Base-by-base conservation (phyloP, 2,329 filamentous ascomycete species). In the Aspergillus tubingensis region DNA sequence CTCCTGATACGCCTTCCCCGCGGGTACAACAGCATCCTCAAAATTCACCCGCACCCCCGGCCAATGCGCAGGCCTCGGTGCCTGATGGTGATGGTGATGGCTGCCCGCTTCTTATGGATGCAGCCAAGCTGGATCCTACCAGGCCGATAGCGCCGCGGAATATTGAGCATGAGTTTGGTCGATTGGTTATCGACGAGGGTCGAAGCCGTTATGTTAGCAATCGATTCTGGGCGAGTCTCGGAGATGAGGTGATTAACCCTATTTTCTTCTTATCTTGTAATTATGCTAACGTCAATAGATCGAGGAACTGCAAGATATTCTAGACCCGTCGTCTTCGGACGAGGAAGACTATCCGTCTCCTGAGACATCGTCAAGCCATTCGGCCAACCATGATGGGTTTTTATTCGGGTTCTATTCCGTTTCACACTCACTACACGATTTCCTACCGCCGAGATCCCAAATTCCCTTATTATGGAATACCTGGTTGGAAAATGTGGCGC, bases 191-290 rank as follows among this genome's bases (percentile, higher is more conserved):
- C 50, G 84, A 85, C 59, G 83, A 87, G 62, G 84, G 83, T 27
- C 80, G 81, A 62, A 87, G 83, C 67, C 78, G 84, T 54, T 88
- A 88, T 72, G 83, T 88, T 67, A 87, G 85, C 71, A 86, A 84
- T 67, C 82, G 82, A 27, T 84, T 87, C 64, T 87, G 85, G 84
- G 83, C 84, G 4, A 85, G 79, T 65, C 74, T 88, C 60, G 85
- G 83, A 62, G 86, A 86, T 60, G 85, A 88, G 77, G 83, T 85
- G 66, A 44, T 72, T 50, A 32, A 53, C 15, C 49, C 27, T 32
- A 13, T 57, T 4, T 30, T 44, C 30, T 41, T 32, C 6, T 49
- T 5, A 11, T 41, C 47, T 5, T 21, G 38, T n/a, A 27, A 23
- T 2, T 8, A 54, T 36, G 54, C 59, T 69, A 17, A 66, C 47